These are phyloP conservation scores for Talaromyces adpressus DNA, from an alignment of 495 filamentous ascomycete species.

Conservation along the genomic window DNA sequence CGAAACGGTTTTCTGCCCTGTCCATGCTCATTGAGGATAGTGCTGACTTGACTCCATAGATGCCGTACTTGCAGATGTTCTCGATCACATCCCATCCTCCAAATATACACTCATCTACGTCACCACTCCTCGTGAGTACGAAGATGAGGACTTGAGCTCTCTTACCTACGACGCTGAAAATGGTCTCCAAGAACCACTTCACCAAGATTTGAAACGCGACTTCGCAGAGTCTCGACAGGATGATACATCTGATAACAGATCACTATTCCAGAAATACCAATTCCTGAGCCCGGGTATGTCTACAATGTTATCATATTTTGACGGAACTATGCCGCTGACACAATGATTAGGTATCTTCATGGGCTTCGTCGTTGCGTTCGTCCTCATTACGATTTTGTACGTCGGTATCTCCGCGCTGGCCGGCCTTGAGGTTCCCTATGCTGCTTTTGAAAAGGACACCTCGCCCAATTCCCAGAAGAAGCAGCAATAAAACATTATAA, in stretches of 20 bases:
- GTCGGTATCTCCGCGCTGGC: constrained; percentile 68
- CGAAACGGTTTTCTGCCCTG: constrained; percentile 34
- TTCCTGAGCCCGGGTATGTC: constrained; percentile 67
- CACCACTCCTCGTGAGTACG: constrained; percentile 40
- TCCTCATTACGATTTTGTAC: constrained; percentile 69
- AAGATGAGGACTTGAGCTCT: constrained; percentile 19
- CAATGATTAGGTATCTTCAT: constrained; percentile 67
- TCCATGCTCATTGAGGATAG: background rate
- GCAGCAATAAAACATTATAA: constrained; percentile 35
- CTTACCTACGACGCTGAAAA: constrained; percentile 45
- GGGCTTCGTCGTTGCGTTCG: constrained; percentile 57
- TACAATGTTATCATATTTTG: background rate
- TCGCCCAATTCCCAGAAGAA: constrained; percentile 83
- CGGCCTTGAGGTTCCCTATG: constrained; percentile 82
- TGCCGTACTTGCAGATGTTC: constrained; percentile 50
- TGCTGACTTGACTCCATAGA: constrained; percentile 35
- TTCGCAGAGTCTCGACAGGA: constrained; percentile 24
- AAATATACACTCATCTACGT: constrained; percentile 60
- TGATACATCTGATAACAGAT: constrained; percentile 30
- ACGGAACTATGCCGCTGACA: background rate
- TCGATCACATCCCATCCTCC: constrained; percentile 45
- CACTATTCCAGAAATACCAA: constrained; percentile 86
- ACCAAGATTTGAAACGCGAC: constrained; percentile 57
- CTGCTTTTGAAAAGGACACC: constrained; percentile 94
- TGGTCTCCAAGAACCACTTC: constrained; percentile 38